Base-by-base conservation (phyloP, 805 yeast genomes). In the Lachancea lanzarotensis region DNA sequence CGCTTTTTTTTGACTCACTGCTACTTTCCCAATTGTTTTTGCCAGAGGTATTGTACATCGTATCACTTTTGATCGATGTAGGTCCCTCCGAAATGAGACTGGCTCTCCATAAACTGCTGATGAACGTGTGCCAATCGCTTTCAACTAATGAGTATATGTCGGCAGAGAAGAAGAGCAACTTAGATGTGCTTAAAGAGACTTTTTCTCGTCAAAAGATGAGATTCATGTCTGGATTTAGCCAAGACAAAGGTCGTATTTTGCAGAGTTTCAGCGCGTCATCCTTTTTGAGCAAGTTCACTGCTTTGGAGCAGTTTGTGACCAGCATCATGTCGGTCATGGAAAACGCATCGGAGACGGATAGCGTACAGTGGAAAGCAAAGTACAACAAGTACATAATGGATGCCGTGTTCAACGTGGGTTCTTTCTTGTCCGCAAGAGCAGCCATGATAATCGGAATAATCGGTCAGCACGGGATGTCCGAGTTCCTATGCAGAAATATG, bases 121-220 rank as follows among this genome's bases (percentile, higher is more conserved):
- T 81, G 55, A 83, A 86, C 54, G 71, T 84, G 2, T 72, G 86
- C 36, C 93, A 84, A 53, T 76, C 93, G 0, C 77, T 82, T 52
- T 66, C 79, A 12, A 73, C 79, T 16, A 80, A 76, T 47, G 79
- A 79, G 1, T 67, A 68, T 18, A 59, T 84, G n/a, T 60, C 77
- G 1, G 60, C 53, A 2, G 58, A 58, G 3, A 68, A 69, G 30
- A 68, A 66, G 46, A 52, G 56, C 2, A 59, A 69, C 10, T 70
- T 86, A 17, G 72, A 73, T 41, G 65, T 68, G 1, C 71, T 81
- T 2, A 73, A 66, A 16, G 56, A 50, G 5, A 59, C 56, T 11
- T 65, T 71, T 39, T 65, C 71, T 41, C 78, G 82, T n/a, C 85
- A 82, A 40, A 70, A 87, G 54, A 78, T 79, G 13, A 79, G 76